Evolutionary conservation across 2,329 filamentous ascomycete species (phyloP).

Genomic region (Coniochaeta prunicola): DNA sequence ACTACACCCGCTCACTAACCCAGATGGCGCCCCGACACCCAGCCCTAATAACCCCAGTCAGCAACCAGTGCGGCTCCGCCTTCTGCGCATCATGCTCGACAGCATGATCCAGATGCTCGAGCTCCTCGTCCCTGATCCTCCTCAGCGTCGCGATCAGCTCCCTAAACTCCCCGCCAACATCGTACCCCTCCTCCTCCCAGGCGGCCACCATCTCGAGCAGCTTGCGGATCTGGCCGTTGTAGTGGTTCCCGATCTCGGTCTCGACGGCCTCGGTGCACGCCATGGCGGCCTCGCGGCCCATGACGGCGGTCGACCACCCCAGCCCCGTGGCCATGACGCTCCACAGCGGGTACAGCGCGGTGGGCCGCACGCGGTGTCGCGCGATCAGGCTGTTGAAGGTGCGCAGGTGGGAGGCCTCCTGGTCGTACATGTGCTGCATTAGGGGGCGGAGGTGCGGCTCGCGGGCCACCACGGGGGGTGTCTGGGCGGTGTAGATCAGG

Average conservation of each 20-base stretch:
- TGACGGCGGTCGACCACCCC: slow-evolving; percentile 81
- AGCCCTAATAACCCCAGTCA: slow-evolving; percentile 81
- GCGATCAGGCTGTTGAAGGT: slow-evolving; percentile 81
- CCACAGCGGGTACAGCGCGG: slow-evolving; percentile 90
- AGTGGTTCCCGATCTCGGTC: slow-evolving; percentile 94
- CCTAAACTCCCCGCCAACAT: slow-evolving; percentile 69
- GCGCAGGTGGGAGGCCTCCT: slow-evolving; percentile 79
- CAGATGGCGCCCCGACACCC: slow-evolving; percentile 91
- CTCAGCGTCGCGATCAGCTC: slow-evolving; percentile 67
- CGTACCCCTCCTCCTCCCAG: slow-evolving; percentile 71
- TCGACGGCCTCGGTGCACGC: slow-evolving; percentile 97
- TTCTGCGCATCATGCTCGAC: slow-evolving; percentile 89
- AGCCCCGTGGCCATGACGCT: slow-evolving; percentile 69
- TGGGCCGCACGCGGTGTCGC: slow-evolving; percentile 84
- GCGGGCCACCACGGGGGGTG: slow-evolving; percentile 66
- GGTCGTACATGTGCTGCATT: slow-evolving; percentile 98
- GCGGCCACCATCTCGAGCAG: slow-evolving; percentile 74
- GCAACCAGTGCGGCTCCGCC: slow-evolving; percentile 80
- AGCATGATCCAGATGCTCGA: slow-evolving; percentile 94
- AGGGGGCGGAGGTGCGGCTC: slow-evolving; percentile 84
- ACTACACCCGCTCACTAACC: slow-evolving; percentile 62
- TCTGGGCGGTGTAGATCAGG: slow-evolving; percentile 88
- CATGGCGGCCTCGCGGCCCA: slow-evolving; percentile 94
- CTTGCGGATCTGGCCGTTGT: slow-evolving; percentile 82
- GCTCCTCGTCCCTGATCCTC: slow-evolving; percentile 85